Evolutionary conservation across 208 protist species (phyloP), one percentile per base, ranked within the genome.

Genomic region (Wallacemonas rigidus): DNA sequence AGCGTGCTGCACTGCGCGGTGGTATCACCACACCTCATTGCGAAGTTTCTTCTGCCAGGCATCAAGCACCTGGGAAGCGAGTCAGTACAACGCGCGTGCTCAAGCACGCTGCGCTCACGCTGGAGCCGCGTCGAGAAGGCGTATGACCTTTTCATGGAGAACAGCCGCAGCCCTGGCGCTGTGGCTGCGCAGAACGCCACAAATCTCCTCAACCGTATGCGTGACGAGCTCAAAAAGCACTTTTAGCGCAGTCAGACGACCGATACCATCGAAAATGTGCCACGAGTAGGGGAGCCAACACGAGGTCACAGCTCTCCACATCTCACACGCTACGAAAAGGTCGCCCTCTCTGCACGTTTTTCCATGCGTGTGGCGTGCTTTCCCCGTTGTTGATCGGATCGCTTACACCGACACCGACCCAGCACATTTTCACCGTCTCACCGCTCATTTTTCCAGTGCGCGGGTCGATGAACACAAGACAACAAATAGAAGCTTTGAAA

Each of bases 1-100:
- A 76, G 54, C 43, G 83, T 90, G n/a, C 69, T 85, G 40, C 80
- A 71, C 40, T 91, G 84, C 39, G 86, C 86, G 3, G 86, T 94
- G 17, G 86, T 94, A 8, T 91, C 86, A 26, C 89, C 84, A 48
- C 81, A 81, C 26, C 71, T 86, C 40, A 79, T 91, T 39, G 75
- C 69, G 35, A 80, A 80, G 36, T 83, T 86, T 53, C 72, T 94
- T 0, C 65, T 91, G 54, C 82, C 89, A 0, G 74, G 82, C 43
- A 82, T 91, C 47, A 75, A 70, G 64, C 75, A 81, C 26, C 48
- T 94, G 8, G 50, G 55, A 3, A 79, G 76, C 41, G 68, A 77
- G 12, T 71, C 72, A 40, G 53, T 78, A 2, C 55, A 82, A 48
- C 68, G 64, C n/a, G 67, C 48, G 55, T 68, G 64, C 71, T 77